Conservation (phyloP, 73 alveolate species). For the Tetrahymena malaccensis region DNA sequence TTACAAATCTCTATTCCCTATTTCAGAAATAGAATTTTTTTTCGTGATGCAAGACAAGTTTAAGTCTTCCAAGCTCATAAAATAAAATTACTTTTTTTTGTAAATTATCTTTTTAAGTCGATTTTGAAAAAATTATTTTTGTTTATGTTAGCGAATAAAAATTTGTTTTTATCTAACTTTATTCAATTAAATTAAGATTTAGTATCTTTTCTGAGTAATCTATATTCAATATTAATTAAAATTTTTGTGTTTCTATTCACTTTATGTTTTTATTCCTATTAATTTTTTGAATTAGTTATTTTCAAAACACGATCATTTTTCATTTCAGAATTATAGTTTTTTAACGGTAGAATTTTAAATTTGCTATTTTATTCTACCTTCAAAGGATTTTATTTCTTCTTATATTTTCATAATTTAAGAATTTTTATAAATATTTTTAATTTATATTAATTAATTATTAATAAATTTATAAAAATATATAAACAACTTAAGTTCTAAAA, state of each 20-base stretch:
- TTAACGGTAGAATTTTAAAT: not conserved
- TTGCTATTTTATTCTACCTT: not conserved
- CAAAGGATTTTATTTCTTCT: not conserved
- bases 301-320: not conserved
- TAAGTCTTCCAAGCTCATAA: not conserved
- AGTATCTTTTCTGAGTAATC: not conserved
- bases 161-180: not conserved
- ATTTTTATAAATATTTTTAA: not conserved
- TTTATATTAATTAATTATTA: not conserved
- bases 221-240: not conserved
- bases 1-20: not conserved
- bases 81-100: not conserved
- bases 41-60: not conserved
- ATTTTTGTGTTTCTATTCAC: not conserved
- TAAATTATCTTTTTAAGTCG: not conserved
- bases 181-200: not conserved
- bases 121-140: not conserved
- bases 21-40: not conserved
- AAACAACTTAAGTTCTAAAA: too few species aligned
- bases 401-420: not conserved
- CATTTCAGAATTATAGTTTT: not conserved
- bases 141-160: not conserved
- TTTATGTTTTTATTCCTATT: not conserved
- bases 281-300: not conserved
- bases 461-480: too few species aligned